phyloP scores from a whole-genome alignment of 371 early-diverging fungal species.

The Mucor irregularis region DNA sequence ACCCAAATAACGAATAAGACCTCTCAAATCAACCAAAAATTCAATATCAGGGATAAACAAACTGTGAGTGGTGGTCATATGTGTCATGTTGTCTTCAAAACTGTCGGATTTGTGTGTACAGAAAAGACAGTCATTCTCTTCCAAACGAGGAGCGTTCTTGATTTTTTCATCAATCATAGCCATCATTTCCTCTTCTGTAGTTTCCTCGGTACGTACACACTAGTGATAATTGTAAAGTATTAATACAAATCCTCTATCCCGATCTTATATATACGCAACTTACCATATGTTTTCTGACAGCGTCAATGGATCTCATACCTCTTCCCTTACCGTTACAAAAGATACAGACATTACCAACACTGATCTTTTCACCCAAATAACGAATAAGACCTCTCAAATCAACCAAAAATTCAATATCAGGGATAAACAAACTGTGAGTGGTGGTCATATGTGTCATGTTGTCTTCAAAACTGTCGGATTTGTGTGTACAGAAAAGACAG shows the following conservation, averaged over 20 bases:
- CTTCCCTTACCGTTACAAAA: slow-evolving; percentile 94
- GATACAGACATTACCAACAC: slow-evolving; percentile 86
- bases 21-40: slow-evolving; percentile 84
- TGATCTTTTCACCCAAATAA: slow-evolving; percentile 93
- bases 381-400: slow-evolving; percentile 86
- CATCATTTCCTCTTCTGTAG: slow-evolving; percentile 43
- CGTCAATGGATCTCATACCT: slow-evolving; percentile 81
- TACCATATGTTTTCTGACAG: slow-evolving; percentile 94
- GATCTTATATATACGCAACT: slow-evolving; percentile 15
- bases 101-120: slow-evolving; percentile 66
- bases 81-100: slow-evolving; percentile 85
- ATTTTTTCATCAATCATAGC: slow-evolving; percentile 77
- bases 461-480: slow-evolving; percentile 67
- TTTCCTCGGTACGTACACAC: slow-evolving; percentile 38
- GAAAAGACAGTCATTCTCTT: slow-evolving; percentile 81
- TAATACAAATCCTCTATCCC: background rate
- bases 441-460: slow-evolving; percentile 92
- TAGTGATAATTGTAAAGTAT: background rate
- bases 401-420: slow-evolving; percentile 91
- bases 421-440: slow-evolving; percentile 92
- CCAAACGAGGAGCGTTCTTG: slow-evolving; percentile 61
- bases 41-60: slow-evolving; percentile 97
- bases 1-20: slow-evolving; percentile 87
- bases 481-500: slow-evolving; percentile 83
- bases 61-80: slow-evolving; percentile 89